These are phyloP conservation scores for Tolypocladium nubicola DNA, from an alignment of 2,329 filamentous ascomycete species.

Conservation along the genomic window DNA sequence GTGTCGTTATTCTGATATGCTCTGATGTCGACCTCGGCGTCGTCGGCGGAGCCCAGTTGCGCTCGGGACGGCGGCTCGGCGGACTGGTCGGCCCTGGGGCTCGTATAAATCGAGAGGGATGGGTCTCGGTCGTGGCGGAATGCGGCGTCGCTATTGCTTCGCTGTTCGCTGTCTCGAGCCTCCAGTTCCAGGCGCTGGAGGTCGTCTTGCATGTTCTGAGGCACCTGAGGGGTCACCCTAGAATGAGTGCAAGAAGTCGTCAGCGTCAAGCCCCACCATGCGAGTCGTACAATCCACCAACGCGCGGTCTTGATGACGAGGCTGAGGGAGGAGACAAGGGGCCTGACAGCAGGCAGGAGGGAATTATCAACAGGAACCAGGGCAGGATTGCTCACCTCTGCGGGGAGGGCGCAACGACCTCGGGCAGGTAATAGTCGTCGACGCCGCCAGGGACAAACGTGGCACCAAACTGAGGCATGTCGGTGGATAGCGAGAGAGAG, in stretches of 20 bases:
- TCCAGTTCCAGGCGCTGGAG: constrained; percentile 84
- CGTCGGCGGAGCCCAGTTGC: constrained; percentile 12
- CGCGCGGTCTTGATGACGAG: neutral
- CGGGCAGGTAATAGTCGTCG: constrained; percentile 52
- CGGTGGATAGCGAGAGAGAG: constrained; percentile 10
- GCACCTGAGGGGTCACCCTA: constrained; percentile 90
- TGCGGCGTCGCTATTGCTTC: constrained; percentile 19
- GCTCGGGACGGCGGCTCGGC: neutral
- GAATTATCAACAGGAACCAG: neutral
- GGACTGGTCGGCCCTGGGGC: constrained; percentile 7
- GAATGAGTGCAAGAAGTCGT: constrained; percentile 21
- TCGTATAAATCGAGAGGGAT: constrained; percentile 30
- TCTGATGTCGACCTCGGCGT: constrained; percentile 20
- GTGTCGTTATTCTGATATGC: constrained; percentile 27
- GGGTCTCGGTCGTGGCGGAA: constrained; percentile 30
- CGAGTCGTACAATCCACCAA: constrained; percentile 1
- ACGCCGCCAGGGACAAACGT: constrained; percentile 48
- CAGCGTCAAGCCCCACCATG: constrained; percentile 22
- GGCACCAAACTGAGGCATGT: constrained; percentile 32
- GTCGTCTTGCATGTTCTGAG: constrained; percentile 92
- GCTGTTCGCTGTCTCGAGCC: constrained; percentile 40
- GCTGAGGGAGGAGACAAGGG: neutral
- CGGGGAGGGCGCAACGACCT: constrained; percentile 46
- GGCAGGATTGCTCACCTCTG: constrained; percentile 36
- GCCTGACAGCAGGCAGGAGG: neutral